These are phyloP conservation scores for Cadophora gregata DNA, from an alignment of 2,329 filamentous ascomycete genomes.

Conservation along the genomic window DNA sequence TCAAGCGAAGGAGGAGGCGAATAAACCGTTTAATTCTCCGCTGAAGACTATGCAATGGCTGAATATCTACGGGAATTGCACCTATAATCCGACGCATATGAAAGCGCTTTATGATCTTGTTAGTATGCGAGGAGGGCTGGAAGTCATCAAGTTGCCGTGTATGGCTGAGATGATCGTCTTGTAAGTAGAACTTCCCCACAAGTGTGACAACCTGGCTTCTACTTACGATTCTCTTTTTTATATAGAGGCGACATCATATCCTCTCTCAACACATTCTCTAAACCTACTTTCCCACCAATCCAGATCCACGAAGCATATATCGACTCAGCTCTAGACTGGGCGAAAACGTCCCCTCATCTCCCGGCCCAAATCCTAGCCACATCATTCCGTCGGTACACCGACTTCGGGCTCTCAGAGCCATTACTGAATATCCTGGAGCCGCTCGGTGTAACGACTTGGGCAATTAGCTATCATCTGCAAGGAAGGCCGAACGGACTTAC, in stretches of 20 bases:
- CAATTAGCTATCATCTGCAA: conserved; percentile 6
- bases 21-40: conserved; percentile 19
- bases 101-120: conserved; percentile 20
- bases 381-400: background rate
- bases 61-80: conserved; percentile 22
- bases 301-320: background rate
- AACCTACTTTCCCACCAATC: background rate
- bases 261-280: conserved; percentile 7
- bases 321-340: background rate
- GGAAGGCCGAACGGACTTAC: conserved; percentile 9
- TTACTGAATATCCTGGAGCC: conserved; percentile 11
- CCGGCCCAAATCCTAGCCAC: background rate
- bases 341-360: background rate
- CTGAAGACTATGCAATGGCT: conserved; percentile 21
- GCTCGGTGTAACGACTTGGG: conserved; percentile 1
- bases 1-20: background rate
- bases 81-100: conserved; percentile 17
- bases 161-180: conserved; percentile 15
- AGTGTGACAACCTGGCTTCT: background rate
- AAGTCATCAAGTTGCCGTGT: conserved; percentile 6
- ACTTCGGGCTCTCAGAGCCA: conserved; percentile 4
- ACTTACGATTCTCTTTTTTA: background rate
- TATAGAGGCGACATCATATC: conserved; percentile 2
- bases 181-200: conserved; percentile 4
- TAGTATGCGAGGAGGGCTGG: conserved; percentile 17